phyloP scores from a whole-genome alignment of 495 filamentous ascomycete genomes.

The Tuber umbilicatum region DNA sequence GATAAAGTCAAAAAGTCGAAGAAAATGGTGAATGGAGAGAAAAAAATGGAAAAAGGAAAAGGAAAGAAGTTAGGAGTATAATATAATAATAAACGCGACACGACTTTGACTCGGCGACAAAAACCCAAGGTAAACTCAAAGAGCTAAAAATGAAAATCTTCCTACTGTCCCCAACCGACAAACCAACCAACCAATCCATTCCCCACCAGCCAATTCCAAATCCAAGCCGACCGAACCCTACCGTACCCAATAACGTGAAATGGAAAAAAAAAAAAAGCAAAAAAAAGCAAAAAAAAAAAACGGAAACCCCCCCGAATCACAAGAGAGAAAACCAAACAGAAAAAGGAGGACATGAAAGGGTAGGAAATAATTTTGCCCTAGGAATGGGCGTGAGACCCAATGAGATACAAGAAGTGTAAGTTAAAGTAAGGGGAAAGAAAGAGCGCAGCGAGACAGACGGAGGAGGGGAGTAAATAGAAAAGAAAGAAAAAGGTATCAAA shows the following conservation, averaged over 20 bases:
- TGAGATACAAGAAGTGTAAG: constrained; percentile 37
- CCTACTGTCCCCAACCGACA: constrained; percentile 13
- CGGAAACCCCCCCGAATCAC: not conserved
- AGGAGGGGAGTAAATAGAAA: constrained; percentile 22
- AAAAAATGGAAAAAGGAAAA: not conserved
- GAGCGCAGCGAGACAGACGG: not conserved
- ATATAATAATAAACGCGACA: not conserved
- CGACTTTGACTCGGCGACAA: not conserved
- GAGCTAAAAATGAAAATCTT: not conserved
- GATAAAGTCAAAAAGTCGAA: not conserved
- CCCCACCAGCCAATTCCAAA: constrained; percentile 16
- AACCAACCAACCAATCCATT: constrained; percentile 12
- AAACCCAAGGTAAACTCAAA: not conserved
- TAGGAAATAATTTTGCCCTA: not conserved
- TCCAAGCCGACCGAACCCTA: constrained; percentile 19
- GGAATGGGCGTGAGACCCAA: constrained; percentile 11
- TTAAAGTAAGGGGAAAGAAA: constrained; percentile 12
- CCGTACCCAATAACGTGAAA: constrained; percentile 29
- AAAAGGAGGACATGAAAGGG: not conserved
- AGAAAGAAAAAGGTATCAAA: constrained; percentile 19
- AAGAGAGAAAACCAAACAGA: not conserved
- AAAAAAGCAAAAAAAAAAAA: constrained; percentile 15
- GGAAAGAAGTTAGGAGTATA: not conserved
- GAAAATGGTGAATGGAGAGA: not conserved
- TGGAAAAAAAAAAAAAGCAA: constrained; percentile 12